Base-by-base conservation (phyloP, 495 filamentous ascomycete species). In the Amphirosellinia nigrospora region DNA sequence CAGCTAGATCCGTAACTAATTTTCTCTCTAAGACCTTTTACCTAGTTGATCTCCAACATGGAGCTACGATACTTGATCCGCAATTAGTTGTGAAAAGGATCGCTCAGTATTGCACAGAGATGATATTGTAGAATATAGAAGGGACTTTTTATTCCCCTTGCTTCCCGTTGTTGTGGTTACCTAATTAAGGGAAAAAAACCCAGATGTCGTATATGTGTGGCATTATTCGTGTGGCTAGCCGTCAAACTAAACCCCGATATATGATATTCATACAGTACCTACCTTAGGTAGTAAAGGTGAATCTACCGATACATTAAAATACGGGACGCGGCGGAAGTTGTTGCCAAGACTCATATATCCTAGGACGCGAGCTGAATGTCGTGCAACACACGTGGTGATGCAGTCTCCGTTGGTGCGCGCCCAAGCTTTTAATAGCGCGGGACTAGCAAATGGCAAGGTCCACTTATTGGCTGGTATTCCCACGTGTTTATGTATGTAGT, bases 321-420 rank as follows among this genome's bases (percentile, higher is more conserved):
- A 28, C n/a, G n/a, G 32, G 21, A 50, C 7, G 43, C n/a, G 23
- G 19, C 19, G 45, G 13, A 8, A 16, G 19, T 23, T 10, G 30
- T 15, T 64, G 39, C 41, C 43, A 23, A 36, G 38, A n/a, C 7
- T 23, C 23, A 10, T 34, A n/a, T n/a, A 34, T 52, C 32, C n/a
- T 10, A 26, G 9, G 46, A 38, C 9, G 62, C 19, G 34, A 52
- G 43, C 32, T 26, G 45, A 39, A 52, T 53, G 63, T 65, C 32
- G 63, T 65, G 46, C 34, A 15, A 65, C 63, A 39, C 43, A 48
- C 63, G 63, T 52, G 63, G 32, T 65, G 63, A 65, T 52, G 63
- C 46, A 28, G 34, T 65, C 41, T 26, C 38, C 30, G 30, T 26
- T 64, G 60, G 28, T 48, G 39, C 60, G 15, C 28, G 60, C 28